Evolutionary conservation across 371 early-diverging fungal genomes (phyloP), one percentile per base, ranked within the genome.

Genomic region (Nematocida major): DNA sequence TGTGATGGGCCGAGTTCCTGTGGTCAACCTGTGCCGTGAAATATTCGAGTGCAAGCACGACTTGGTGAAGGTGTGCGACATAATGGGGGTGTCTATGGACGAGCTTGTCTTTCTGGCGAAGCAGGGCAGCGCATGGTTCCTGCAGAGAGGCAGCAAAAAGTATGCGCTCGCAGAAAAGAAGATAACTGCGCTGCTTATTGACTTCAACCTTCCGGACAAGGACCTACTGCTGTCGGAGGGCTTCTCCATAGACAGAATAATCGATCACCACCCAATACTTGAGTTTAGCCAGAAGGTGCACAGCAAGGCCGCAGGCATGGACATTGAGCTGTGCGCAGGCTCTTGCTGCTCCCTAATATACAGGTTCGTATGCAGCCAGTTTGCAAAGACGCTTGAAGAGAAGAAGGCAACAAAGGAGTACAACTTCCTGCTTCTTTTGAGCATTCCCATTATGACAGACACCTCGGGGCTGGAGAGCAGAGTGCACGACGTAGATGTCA

Each of bases 1-100:
- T 30, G 66, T 81, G 36, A 68, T 78, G 67, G 67, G 76, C 24
- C 38, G 53, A n/a, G 65, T 84, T 24, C 79, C 63, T 38, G 83
- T 84, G n/a, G 80, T 84, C n/a, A 79, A 79, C 42, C 69, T 84
- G 78, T 59, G 28, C 11, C 81, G 76, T 67, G 73, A 79, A 54
- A 76, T 82, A n/a, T 80, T 84, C 57, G 42, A 57, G 38, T 53
- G 68, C 15, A 84, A 84, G 53, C 77, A 81, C 28, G 85, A 84
- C n/a, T 30, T 84, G 15, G 61, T 80, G 66, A 76, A 50, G 15
- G 26, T 84, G 2, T 62, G 62, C 26, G 61, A 67, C 0, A 59
- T 62, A 28, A 68, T 80, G 54, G 66, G 68, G 13, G 69, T 84
- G 47, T 42, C 57, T 39, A 48, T 63, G 7, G 78, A 83, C 0